phyloP scores from a whole-genome alignment of 768 basidiomycete species.

The Boletellus emodensis region DNA sequence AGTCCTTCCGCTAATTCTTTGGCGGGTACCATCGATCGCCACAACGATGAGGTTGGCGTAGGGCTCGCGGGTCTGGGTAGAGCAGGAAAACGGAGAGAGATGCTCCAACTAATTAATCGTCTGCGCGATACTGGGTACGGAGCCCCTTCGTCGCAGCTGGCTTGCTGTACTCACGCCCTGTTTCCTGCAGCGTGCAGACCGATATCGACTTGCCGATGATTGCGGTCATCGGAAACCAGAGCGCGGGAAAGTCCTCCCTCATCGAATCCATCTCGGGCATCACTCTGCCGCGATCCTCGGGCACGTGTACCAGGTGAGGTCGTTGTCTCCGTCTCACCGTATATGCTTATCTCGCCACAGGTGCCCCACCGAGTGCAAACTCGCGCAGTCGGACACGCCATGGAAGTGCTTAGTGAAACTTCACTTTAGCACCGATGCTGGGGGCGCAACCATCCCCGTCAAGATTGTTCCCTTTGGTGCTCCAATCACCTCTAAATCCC shows the following conservation, averaged over 20 bases:
- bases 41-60: conserved; percentile 28
- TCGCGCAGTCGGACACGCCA: conserved; percentile 35
- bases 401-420: conserved; percentile 55
- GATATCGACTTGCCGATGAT: conserved; percentile 73
- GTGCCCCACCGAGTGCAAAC: conserved; percentile 56
- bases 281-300: conserved; percentile 61
- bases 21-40: not conserved
- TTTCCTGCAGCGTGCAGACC: conserved; percentile 48
- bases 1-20: too few species aligned
- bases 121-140: conserved; percentile 59
- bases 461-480: conserved; percentile 42
- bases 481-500: conserved; percentile 44
- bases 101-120: conserved; percentile 59
- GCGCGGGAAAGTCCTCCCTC: conserved; percentile 69
- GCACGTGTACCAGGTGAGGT: conserved; percentile 66
- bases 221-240: conserved; percentile 66
- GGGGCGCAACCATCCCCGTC: conserved; percentile 37
- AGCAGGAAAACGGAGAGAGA: conserved; percentile 40
- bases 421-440: conserved; percentile 39
- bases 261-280: conserved; percentile 75
- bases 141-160: not conserved
- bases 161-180: not conserved
- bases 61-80: conserved; percentile 50
- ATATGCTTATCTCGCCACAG: conserved; percentile 26
- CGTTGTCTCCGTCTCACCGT: not conserved